Evolutionary conservation across 495 filamentous ascomycete genomes (phyloP), one percentile per base, ranked within the genome.

Genomic region (Diplogelasinospora grovesii): DNA sequence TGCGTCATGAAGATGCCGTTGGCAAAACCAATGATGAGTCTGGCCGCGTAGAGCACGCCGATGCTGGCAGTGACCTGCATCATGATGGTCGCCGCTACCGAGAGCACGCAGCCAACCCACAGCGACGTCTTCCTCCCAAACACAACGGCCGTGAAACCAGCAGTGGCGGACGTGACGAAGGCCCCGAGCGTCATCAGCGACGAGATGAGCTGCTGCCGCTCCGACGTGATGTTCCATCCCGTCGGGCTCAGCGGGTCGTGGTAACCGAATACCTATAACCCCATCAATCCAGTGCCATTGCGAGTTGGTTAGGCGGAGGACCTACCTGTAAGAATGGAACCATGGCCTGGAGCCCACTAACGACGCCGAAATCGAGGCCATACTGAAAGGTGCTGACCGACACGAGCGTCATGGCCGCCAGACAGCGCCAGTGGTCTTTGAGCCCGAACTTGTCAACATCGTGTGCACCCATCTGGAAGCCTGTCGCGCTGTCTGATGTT

Each of bases 301-400:
- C n/a, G n/a, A n/a, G n/a, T n/a, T n/a, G n/a, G n/a, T n/a, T n/a
- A n/a, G n/a, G n/a, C n/a, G n/a, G n/a, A n/a, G n/a, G 57, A 45
- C 27, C 21, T 49, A 68, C 64, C 53, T 70, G 42, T 23, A 77
- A 52, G 52, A 77, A 79, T 5, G 73, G 73, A 22, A 68, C 39
- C 74, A 78, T 78, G 24, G 73, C 75, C 44, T 78, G 74, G 11
- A 79, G 59, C 39, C 73, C 71, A 9, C 70, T 73, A 33, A 79
- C 71, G 33, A 75, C 53, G 9, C 70, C 73, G 43, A 76, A 78
- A 41, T 79, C 74, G 35, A 77, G 50, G 3, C 75, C 73, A 60
- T 78, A 79, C 50, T 79, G 74, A 44, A 79, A 79, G 3, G 73
- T 67, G 35, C 50, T 61, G 43, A 69, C 68, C 35, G 61, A 67